Base-by-base conservation (phyloP, 2,329 filamentous ascomycete species). In the Arthrobotrys conoides region DNA sequence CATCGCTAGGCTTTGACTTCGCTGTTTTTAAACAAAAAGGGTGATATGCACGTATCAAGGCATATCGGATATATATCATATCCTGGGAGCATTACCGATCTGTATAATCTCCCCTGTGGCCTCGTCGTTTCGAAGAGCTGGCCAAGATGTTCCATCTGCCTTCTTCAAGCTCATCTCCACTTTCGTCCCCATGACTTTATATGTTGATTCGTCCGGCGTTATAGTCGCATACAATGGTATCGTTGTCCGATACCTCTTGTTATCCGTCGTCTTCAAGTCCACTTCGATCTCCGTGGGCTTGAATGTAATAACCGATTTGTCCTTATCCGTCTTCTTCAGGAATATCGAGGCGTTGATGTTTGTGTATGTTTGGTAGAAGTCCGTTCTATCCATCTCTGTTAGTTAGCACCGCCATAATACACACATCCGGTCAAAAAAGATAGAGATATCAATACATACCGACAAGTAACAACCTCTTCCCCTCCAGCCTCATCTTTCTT, bases 301-400 rank as follows among this genome's bases (percentile, higher is more conserved):
- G 84, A 98, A 95, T 24, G 88, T 87, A 55, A 98, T 88, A 81
- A 89, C 91, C 65, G 93, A 92, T 27, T 86, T 88, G 24, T 91
- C 88, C 85, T 95, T 96, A 86, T 94, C 90, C 82, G 99, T 97
- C 87, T 98, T 98, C 87, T 98, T 99, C 69, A 98, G 88, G 86
- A 97, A 99, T 81, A 97, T 91, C 8, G 93, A 96, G 1, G 92
- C 94, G 81, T 96, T 97, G 72, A 98, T 93, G 14, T 90, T 90
- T 12, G 89, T 89, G 1, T 91, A 87, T 0, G 96, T 98, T 85
- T 99, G 96, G 86, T 99, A 99, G 86, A 95, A 99, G 85, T 99
- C 96, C 83, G 92, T 90, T 78, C 91, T 92, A 82, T 57, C 33
- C 5, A 14, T 22, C 22, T 2, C 16, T 2, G 22, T 44, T 20